Base-by-base conservation (phyloP, 139 green algal genomes). In the Haematococcus sp. region DNA sequence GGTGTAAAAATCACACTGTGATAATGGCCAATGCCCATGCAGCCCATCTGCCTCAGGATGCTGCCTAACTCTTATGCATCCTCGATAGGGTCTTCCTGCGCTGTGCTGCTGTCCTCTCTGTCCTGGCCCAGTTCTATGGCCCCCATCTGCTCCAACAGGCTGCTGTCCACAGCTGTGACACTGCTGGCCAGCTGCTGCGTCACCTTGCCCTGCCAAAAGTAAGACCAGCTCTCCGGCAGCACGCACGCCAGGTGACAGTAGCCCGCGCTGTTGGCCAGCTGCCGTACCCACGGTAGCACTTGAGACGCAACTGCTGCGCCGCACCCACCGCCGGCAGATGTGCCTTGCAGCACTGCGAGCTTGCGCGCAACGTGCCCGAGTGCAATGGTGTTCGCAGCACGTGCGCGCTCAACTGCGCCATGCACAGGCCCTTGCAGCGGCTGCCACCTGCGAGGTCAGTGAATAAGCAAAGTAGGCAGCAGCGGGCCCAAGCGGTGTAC, bases 201-300 rank as follows among this genome's bases (percentile, higher is more conserved):
- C 7, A 49, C 40, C 40, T 49, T 49, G 40, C 40, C 40, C 40
- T 49, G 40, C 40, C 40, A 49, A 11, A 44, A 83, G 31, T 33
- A 11, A 11, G 15, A 64, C 65, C 25, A 77, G 40, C 23, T 19
- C 25, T 65, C 28, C 4, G 34, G 40, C 25, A 63, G 55, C 34
- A 67, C 54, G 49, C 33, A 9, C 7, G 25, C 3, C 16, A 65
- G 25, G 58, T 28, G 11, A 4, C 11, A 16, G 58, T 65, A 65
- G 58, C 17, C 58, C 15, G 58, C 23, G 23, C 11, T 40, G 58
- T n/a, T 22, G 3, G 58, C 58, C 58, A 65, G 30, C n/a, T 28
- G 17, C 11, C 58, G 58, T n/a, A 65, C n/a, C 58, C 58, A 65
- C 3, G 58, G 58, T n/a, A 65, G 35, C 64, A 71, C 64, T 35